Base-by-base conservation (phyloP, 495 filamentous ascomycete species). In the Aspergillus taichungensis region DNA sequence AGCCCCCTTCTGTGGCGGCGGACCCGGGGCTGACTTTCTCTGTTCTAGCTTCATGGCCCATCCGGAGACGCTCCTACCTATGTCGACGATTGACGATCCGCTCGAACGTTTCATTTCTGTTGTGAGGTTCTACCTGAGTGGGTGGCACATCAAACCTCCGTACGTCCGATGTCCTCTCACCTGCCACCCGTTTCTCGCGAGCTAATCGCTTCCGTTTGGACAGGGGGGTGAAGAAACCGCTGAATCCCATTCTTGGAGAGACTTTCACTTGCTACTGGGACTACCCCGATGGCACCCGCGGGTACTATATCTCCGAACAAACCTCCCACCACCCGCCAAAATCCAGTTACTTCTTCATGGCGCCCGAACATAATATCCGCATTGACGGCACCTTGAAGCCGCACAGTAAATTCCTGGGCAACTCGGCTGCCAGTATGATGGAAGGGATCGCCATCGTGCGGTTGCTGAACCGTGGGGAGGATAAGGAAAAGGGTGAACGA, bases 261-360 rank as follows among this genome's bases (percentile, higher is more conserved):
- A 86, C 81, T 2, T 96, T 88, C 59, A 94, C 88, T 49, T 88
- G 91, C 63, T 94, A 88, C 61, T 98, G 92, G 92, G 88, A 95
- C 42, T 89, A 95, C 54, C 77, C 82, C 5, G 87, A 94, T 63
- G 73, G 81, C 6, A 92, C 87, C 6, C 80, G 80, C 54, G 92
- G 84, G 50, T 96, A 94, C 66, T 99, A 97, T 66, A 86, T 99
- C 47, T 79, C 92, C 37, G 92, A 99, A 69, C 92, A 99, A 49
- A 77, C 88, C 5, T 99, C 89, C 12, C 92, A 99, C 63, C 92
- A 99, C 57, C 92, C 92, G 13, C 92, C 92, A 2, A 99, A 99
- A 61, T 96, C 90, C 47, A 94, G 87, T 65, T 99, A 99, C 65
- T 99, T 97, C 63, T 99, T 92, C 68, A 95, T 96, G 85, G 89